Percentiles rank a stretch among this genome's conserved stretches.
phyloP scores from a whole-genome alignment of 208 protist genomes.

The Acanthamoeba lenticulata region DNA sequence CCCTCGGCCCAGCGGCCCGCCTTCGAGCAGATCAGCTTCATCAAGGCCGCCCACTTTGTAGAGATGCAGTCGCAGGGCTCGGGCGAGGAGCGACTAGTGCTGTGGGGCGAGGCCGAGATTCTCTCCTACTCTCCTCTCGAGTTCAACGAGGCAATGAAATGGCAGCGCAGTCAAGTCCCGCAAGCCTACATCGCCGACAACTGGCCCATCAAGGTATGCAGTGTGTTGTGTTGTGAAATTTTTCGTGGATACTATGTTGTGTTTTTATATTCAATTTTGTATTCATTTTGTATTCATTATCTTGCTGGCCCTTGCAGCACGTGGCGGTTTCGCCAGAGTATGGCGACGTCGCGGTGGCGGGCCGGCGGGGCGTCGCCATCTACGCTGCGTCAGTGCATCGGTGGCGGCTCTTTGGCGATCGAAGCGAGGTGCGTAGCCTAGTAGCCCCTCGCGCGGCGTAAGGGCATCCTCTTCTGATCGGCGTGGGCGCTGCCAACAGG shows the following conservation, averaged over 20 bases:
- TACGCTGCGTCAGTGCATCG: not conserved
- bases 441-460: too few relatives aligned
- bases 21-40: constrained; percentile 35
- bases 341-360: not conserved
- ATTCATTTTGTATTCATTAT: not conserved
- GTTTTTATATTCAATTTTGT: too few relatives aligned
- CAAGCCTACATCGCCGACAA: not conserved
- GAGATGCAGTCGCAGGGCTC: not conserved
- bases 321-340: constrained; percentile 4
- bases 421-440: constrained; percentile 18
- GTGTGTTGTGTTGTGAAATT: not conserved
- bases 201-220: constrained; percentile 21
- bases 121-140: not conserved
- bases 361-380: constrained; percentile 13
- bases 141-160: constrained; percentile 4
- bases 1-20: not conserved
- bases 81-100: not conserved
- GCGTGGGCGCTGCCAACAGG: too few relatives aligned
- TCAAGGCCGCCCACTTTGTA: constrained; percentile 27
- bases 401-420: constrained; percentile 48
- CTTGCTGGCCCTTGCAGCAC: not conserved
- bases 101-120: constrained; percentile 18
- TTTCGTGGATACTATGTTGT: not conserved
- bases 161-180: constrained; percentile 22
- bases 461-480: too few relatives aligned